Base-by-base conservation (phyloP, 306 rosid genomes). In the Cicer arietinum region DNA sequence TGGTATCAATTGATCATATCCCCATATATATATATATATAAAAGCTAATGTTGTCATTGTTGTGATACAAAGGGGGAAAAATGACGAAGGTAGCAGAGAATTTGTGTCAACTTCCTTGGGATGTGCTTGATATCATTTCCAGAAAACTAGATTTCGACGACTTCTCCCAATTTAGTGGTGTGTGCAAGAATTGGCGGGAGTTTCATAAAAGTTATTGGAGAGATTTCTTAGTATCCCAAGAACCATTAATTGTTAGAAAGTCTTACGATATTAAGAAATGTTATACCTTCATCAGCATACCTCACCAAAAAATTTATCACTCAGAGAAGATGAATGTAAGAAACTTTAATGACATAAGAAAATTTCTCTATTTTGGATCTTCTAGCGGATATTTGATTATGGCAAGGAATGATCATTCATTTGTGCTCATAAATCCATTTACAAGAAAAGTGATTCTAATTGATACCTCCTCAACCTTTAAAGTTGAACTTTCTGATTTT, bases 161-260 rank as follows among this genome's bases (percentile, higher is more conserved):
- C 43, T 0, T 11, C 43, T 59, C 30, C 10, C n/a, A 37, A 11
- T 59, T 59, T 37, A 17, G 43, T 35, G 10, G 65, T 30, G 65
- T 59, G 43, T 59, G 66, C 66, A 30, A 12, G 66, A 59, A 7
- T 59, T 59, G 18, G 66, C 11, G 66, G 66, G 66, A 59, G 3
- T 59, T 59, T 59, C 66, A 59, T 59, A 59, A 59, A 59, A 30
- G 5, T 59, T 59, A 59, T 59, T 59, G 66, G 66, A 30, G 66
- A 30, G 35, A 59, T 35, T 59, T 59, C 66, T 2, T 59, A 10
- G 66, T 17, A 59, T 30, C 66, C 44, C 10, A 59, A 11, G 66
- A 59, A 59, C 66, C 66, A 30, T 35, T 59, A 12, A 42, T 59
- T 59, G 2, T 59, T 59, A 42, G 13, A 12, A 59, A 59, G 66